phyloP scores from a whole-genome alignment of 495 filamentous ascomycete genomes.

The Penicillium longicatenatum region DNA sequence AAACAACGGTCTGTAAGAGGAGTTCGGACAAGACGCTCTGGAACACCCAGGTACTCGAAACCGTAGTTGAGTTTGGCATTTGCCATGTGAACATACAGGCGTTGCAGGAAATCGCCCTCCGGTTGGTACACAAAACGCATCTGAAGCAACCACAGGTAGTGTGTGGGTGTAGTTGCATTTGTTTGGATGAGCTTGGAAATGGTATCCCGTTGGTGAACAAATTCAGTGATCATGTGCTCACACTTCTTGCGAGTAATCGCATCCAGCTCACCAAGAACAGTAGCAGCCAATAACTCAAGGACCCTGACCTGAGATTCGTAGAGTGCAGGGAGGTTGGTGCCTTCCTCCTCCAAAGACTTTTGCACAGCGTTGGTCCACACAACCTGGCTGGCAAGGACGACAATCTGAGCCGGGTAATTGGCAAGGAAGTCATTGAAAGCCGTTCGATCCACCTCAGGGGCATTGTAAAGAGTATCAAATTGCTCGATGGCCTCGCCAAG shows the following conservation, averaged over 20 bases:
- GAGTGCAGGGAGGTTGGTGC: conserved; percentile 62
- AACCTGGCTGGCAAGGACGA: conserved; percentile 92
- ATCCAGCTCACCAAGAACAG: conserved; percentile 89
- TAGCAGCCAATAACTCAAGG: conserved; percentile 78
- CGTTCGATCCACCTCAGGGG: conserved; percentile 62
- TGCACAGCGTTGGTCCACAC: conserved; percentile 90
- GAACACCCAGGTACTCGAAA: conserved; percentile 96
- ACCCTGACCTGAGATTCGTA: conserved; percentile 77
- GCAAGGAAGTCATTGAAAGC: conserved; percentile 76
- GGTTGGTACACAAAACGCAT: conserved; percentile 93
- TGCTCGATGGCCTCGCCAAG: conserved; percentile 82
- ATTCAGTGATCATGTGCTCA: conserved; percentile 98
- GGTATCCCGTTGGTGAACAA: conserved; percentile 92
- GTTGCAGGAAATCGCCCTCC: conserved; percentile 78
- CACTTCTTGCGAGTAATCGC: conserved; percentile 89
- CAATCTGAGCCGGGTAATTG: conserved; percentile 88
- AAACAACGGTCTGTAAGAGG: conserved; percentile 98
- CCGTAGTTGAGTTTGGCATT: conserved; percentile 95
- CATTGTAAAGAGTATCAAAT: conserved; percentile 66
- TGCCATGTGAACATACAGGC: conserved; percentile 92
- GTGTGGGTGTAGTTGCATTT: conserved; percentile 73
- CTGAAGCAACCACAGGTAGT: conserved; percentile 93
- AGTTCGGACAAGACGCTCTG: conserved; percentile 92
- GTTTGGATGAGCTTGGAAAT: conserved; percentile 79
- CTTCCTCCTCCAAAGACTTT: conserved; percentile 68